phyloP scores from a whole-genome alignment of 2,329 filamentous ascomycete species.

The Alternaria hordeiaustralica region DNA sequence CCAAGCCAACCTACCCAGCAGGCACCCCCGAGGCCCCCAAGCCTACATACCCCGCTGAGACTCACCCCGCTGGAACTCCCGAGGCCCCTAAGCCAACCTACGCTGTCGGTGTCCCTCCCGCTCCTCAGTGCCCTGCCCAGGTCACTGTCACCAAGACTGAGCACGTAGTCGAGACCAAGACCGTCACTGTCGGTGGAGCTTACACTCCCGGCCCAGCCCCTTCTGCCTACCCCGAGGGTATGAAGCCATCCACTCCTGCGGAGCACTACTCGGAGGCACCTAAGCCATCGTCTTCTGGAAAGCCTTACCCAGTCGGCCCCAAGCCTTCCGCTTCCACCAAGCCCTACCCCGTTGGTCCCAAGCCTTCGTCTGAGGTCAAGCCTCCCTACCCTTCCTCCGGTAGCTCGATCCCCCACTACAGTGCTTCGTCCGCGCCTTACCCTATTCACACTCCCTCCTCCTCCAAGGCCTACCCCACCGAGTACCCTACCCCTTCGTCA shows the following conservation, averaged over 20 bases:
- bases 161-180: constrained; percentile 33
- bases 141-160: constrained; percentile 35
- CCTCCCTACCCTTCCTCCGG: constrained; percentile 6
- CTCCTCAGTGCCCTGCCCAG: constrained; percentile 32
- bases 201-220: constrained; percentile 13
- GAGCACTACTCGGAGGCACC: constrained; percentile 8
- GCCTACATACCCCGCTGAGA: constrained; percentile 6
- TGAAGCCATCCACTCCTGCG: constrained; percentile 4
- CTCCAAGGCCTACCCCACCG: neutral
- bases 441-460: constrained; percentile 19
- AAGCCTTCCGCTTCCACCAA: constrained; percentile 15
- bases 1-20: constrained; percentile 4
- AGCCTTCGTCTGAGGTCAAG: neutral
- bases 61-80: constrained; percentile 14
- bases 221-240: neutral
- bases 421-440: constrained; percentile 25
- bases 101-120: constrained; percentile 11
- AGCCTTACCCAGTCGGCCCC: constrained; percentile 12
- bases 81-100: constrained; percentile 4
- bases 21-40: neutral
- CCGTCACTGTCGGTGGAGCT: constrained; percentile 19
- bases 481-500: neutral
- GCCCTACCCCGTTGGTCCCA: neutral
- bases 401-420: constrained; percentile 5
- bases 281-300: neutral